Percentiles rank a stretch among this genome's conserved stretches.
Conservation (phyloP, 2,329 filamentous ascomycete genomes). For the Diaporthe sp. region DNA sequence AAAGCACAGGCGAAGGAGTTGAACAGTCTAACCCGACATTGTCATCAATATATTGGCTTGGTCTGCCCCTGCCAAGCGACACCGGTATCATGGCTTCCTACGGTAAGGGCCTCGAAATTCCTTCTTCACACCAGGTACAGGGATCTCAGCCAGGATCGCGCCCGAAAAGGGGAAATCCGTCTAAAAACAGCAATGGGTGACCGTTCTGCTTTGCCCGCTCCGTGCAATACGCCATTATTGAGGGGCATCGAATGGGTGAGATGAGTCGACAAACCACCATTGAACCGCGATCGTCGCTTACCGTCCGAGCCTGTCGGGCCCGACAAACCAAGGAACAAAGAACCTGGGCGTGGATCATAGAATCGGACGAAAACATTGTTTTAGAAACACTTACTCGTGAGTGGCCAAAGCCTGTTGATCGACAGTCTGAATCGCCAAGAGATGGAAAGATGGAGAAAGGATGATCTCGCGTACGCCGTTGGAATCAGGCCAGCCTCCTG, state of each 20-base stretch:
- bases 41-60: constrained; percentile 21
- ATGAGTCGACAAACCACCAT: background rate
- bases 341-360: constrained; percentile 6
- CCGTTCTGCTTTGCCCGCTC: background rate
- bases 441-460: constrained; percentile 8
- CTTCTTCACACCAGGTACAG: background rate
- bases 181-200: background rate
- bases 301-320: background rate
- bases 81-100: background rate
- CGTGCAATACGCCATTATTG: background rate
- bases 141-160: too few relatives aligned
- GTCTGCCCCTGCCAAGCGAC: constrained; percentile 8
- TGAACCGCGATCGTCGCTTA: background rate
- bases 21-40: background rate
- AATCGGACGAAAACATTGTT: constrained; percentile 19
- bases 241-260: background rate
- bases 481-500: constrained; percentile 18
- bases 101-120: background rate
- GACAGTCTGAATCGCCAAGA: constrained; percentile 11
- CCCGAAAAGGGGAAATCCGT: background rate
- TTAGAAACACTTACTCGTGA: constrained; percentile 4
- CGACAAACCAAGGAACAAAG: background rate
- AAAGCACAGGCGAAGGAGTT: background rate
- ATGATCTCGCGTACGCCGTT: constrained; percentile 16
- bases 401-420: constrained; percentile 5